These are phyloP conservation scores for Lecanicillium sp. DNA, from an alignment of 2,329 filamentous ascomycete species.

Conservation along the genomic window DNA sequence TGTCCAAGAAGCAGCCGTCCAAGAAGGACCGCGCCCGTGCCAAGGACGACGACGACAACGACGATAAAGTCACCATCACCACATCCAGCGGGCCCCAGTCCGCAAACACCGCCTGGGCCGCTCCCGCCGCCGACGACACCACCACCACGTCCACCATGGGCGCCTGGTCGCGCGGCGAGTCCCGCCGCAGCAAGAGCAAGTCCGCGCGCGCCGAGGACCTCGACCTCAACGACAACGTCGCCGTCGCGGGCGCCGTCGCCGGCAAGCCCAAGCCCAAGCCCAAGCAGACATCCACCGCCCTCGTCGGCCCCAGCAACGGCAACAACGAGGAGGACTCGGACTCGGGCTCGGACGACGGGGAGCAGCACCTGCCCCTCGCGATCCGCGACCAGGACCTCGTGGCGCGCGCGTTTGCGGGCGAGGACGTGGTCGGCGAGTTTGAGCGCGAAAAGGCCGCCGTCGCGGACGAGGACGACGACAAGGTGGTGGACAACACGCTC, in stretches of 20 bases:
- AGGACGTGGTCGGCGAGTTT: conserved; percentile 78
- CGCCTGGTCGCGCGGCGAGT: conserved; percentile 37
- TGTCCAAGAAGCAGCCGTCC: conserved; percentile 20
- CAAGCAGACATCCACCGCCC: conserved; percentile 12
- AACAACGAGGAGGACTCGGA: conserved; percentile 27
- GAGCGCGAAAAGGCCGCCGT: conserved; percentile 69
- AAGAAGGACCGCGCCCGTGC: conserved; percentile 20
- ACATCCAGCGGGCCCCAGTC: conserved; percentile 16
- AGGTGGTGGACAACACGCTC: conserved; percentile 75
- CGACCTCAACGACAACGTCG: conserved; percentile 28
- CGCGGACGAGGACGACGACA: conserved; percentile 72
- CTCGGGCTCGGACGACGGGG: conserved; percentile 39
- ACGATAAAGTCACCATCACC: conserved; percentile 25
- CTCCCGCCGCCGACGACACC: conserved; percentile 18
- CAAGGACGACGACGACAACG: conserved; percentile 22
- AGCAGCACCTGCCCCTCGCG: conserved; percentile 49
- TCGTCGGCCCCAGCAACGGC: conserved; percentile 17
- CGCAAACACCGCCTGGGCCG: conserved; percentile 18
- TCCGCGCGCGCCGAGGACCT: conserved; percentile 28
- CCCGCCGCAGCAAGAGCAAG: conserved; percentile 27
- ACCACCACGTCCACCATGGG: conserved; percentile 26
- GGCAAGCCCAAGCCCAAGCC: conserved; percentile 25
- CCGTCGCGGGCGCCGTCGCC: conserved; percentile 25
- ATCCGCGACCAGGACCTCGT: conserved; percentile 63
- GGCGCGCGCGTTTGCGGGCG: conserved; percentile 79